Evolutionary conservation across 495 filamentous ascomycete species (phyloP).

Genomic region (Bacidia gigantensis): DNA sequence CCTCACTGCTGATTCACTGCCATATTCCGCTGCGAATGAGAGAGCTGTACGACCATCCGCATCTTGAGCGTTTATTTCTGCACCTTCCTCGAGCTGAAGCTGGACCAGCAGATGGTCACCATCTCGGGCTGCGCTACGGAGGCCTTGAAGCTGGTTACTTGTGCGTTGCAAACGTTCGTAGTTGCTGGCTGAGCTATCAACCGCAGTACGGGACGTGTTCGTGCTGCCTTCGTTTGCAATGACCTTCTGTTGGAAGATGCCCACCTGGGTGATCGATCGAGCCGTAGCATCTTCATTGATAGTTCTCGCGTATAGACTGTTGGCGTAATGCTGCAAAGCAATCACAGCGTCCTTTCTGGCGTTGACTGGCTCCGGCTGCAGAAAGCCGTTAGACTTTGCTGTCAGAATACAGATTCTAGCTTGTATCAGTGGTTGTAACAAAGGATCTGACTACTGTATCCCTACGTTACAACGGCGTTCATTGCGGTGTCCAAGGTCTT

Average conservation of each 20-base stretch:
- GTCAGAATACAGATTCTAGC: neutral
- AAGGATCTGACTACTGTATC: neutral
- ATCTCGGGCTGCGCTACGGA: neutral
- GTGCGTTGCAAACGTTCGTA: neutral
- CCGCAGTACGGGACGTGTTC: neutral
- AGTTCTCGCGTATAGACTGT: neutral
- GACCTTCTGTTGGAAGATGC: neutral
- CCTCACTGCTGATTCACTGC: neutral
- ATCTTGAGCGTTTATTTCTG: neutral
- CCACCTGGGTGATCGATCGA: neutral
- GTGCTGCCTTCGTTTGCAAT: too few relatives aligned
- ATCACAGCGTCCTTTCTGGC: neutral
- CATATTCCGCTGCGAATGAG: neutral
- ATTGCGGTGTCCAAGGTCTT: neutral
- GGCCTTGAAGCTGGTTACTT: neutral
- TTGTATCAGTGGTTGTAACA: neutral
- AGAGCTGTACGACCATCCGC: neutral
- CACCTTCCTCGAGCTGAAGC: neutral
- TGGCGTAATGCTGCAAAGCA: neutral
- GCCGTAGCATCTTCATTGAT: neutral
- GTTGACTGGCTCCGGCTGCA: neutral
- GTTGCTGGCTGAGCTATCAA: neutral
- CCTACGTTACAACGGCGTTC: neutral
- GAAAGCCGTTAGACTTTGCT: neutral
- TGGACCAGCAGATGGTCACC: neutral